Conservation (phyloP, 2,329 filamentous ascomycete genomes). For the Fusarium nygamai region DNA sequence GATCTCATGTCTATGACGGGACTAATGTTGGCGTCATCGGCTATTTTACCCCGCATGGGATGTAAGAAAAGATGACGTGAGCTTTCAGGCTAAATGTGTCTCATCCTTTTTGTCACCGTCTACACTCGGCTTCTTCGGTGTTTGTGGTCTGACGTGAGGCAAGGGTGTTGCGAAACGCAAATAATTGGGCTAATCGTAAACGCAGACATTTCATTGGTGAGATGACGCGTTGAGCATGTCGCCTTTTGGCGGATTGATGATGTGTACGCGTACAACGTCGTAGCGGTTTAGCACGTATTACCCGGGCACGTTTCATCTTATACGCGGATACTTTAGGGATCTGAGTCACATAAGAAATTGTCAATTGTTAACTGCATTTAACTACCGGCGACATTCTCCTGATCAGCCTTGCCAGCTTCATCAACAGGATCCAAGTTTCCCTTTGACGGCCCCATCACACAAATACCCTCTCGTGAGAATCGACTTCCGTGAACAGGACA, state of each 20-base stretch:
- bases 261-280: constrained; percentile 24
- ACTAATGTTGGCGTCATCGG: constrained; percentile 35
- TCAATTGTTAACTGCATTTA: not conserved
- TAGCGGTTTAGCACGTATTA: not conserved
- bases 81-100: not conserved
- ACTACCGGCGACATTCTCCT: constrained; percentile 11
- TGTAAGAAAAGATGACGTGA: not conserved
- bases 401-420: not conserved
- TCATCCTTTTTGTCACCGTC: not conserved
- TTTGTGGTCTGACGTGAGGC: constrained; percentile 22
- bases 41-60: constrained; percentile 18
- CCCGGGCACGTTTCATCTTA: not conserved
- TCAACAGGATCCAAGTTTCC: constrained; percentile 9
- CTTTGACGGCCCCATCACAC: constrained; percentile 29
- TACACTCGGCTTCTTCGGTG: constrained; percentile 8
- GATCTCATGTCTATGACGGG: not conserved
- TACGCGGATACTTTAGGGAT: accelerated
- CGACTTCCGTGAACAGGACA: constrained; percentile 60
- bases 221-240: constrained; percentile 18
- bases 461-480: constrained; percentile 40
- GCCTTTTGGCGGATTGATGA: not conserved
- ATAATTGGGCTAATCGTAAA: not conserved
- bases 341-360: not conserved
- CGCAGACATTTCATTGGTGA: not conserved
- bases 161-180: not conserved